These are phyloP conservation scores for Setaria viridis DNA, from an alignment of 202 grass and related monocot species.

Conservation along the genomic window DNA sequence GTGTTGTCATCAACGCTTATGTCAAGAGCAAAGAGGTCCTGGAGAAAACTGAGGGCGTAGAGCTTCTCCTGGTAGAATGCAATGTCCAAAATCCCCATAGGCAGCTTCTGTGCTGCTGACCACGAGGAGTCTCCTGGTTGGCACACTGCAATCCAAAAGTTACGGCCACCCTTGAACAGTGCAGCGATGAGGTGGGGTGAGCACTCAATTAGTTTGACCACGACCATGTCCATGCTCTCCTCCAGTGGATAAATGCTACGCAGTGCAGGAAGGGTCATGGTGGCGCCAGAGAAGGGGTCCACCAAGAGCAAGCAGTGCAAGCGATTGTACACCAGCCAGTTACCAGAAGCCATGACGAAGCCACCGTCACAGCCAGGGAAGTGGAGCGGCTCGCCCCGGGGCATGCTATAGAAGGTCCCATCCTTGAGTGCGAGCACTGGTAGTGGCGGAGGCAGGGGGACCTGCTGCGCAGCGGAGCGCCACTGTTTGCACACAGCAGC, in stretches of 20 bases:
- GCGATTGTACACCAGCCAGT: slow-evolving; percentile 2
- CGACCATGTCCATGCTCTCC: background rate
- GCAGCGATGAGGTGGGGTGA: slow-evolving; percentile 11
- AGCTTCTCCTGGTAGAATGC: slow-evolving; percentile 47
- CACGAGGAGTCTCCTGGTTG: slow-evolving; percentile 19
- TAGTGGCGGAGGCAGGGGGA: background rate
- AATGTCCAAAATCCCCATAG: background rate
- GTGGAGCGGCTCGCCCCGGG: background rate
- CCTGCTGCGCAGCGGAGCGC: background rate
- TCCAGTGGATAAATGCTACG: background rate
- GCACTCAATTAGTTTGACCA: slow-evolving; percentile 34
- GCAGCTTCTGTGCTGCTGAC: background rate
- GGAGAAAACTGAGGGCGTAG: background rate
- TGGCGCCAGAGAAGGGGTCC: slow-evolving; percentile 29
- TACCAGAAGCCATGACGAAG: background rate
- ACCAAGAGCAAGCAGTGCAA: background rate
- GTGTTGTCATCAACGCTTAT: slow-evolving; percentile 5
- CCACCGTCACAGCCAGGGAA: background rate
- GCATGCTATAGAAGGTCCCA: slow-evolving; percentile 25
- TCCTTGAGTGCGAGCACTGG: slow-evolving; percentile 8
- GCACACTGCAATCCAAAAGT: slow-evolving; percentile 7
- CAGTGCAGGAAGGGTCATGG: slow-evolving; percentile 28
- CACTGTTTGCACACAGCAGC: slow-evolving; percentile 15
- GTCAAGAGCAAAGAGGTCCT: slow-evolving; percentile 22
- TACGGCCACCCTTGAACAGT: background rate